phyloP scores from a whole-genome alignment of 805 yeast genomes.

The Yamadazyma insecticola region DNA sequence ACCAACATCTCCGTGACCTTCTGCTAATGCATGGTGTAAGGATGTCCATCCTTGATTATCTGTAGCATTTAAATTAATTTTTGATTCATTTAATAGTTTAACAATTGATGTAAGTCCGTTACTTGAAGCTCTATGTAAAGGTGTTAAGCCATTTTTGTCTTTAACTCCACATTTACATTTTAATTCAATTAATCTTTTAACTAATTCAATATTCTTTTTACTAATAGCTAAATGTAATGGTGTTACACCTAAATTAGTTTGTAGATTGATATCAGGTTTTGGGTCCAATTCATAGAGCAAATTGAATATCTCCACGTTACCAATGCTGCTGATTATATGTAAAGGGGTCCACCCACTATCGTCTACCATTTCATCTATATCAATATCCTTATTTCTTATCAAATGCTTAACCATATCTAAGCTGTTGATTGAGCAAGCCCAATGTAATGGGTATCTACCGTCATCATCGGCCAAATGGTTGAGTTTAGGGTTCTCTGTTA shows the following conservation, averaged over 20 bases:
- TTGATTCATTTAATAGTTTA: constrained; percentile 46
- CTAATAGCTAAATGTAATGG: constrained; percentile 73
- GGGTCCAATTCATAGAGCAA: constrained; percentile 46
- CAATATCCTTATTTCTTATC: constrained; percentile 27
- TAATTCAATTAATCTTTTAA: constrained; percentile 44
- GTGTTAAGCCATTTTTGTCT: constrained; percentile 61
- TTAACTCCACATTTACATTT: constrained; percentile 61
- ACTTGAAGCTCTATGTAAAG: constrained; percentile 82
- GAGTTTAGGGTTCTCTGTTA: constrained; percentile 46
- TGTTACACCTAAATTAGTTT: constrained; percentile 68
- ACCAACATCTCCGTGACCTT: constrained; percentile 80
- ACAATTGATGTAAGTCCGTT: constrained; percentile 61
- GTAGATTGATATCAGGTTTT: constrained; percentile 54
- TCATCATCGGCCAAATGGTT: constrained; percentile 58
- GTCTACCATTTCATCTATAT: constrained; percentile 66
- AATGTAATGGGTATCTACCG: constrained; percentile 76
- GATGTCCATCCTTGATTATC: constrained; percentile 82
- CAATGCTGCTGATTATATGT: constrained; percentile 78
- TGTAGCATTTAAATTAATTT: constrained; percentile 61
- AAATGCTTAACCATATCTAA: constrained; percentile 28
- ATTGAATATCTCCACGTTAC: constrained; percentile 51
- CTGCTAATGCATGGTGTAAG: constrained; percentile 85
- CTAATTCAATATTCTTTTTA: constrained; percentile 56
- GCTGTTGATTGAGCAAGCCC: constrained; percentile 75
- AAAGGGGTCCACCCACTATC: constrained; percentile 85